Evolutionary conservation across 1,284 basidiomycete species (phyloP).

Genomic region (Pascua guehoae): DNA sequence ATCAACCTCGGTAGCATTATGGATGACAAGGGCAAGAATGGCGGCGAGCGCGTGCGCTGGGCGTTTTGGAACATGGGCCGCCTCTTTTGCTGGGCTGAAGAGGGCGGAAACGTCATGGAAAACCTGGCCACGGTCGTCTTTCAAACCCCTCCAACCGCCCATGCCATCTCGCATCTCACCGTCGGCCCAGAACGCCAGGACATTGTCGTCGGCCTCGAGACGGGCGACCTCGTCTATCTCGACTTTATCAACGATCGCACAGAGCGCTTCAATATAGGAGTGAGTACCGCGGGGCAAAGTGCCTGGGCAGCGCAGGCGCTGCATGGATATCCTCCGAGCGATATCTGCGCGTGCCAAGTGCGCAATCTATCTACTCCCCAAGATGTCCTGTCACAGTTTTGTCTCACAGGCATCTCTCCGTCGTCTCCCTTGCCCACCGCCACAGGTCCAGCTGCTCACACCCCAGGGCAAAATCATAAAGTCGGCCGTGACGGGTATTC

Average conservation of each 20-base stretch:
- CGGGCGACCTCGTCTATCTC: constrained; percentile 90
- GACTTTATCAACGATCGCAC: constrained; percentile 69
- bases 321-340: neutral
- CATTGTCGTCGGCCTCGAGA: constrained; percentile 84
- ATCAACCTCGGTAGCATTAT: constrained; percentile 65
- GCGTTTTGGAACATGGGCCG: constrained; percentile 78
- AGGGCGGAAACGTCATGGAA: constrained; percentile 63
- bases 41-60: constrained; percentile 68
- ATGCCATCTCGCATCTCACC: constrained; percentile 73
- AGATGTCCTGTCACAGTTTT: too few relatives aligned
- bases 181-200: constrained; percentile 68
- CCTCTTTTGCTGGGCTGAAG: constrained; percentile 76
- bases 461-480: constrained; percentile 69
- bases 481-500: constrained; percentile 74
- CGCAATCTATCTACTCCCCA: neutral
- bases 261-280: constrained; percentile 85
- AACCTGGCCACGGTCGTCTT: constrained; percentile 81
- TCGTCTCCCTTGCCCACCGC: too few relatives aligned
- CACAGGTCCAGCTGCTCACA: neutral
- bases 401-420: too few relatives aligned
- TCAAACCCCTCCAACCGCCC: constrained; percentile 79
- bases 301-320: neutral
- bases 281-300: constrained; percentile 42
- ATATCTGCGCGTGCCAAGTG: neutral
- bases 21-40: constrained; percentile 61